Conservation (phyloP, 495 filamentous ascomycete genomes). For the Penicillium alfredii region DNA sequence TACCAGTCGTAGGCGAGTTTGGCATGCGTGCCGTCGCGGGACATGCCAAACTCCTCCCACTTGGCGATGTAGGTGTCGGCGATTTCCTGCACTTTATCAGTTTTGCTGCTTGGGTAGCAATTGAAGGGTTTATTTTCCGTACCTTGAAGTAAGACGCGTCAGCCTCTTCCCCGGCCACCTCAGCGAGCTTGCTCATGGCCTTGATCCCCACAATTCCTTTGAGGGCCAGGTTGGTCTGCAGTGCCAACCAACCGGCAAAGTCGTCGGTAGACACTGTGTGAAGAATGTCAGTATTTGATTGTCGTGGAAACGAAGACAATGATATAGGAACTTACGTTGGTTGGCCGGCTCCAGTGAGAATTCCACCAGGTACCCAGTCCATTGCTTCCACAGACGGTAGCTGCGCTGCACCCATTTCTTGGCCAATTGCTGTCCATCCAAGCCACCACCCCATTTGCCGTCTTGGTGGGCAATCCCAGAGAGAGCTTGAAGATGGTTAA, state of each 20-base stretch:
- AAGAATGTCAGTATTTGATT: background rate
- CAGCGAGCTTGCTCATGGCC: slow-evolving; percentile 83
- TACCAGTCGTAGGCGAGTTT: slow-evolving; percentile 94
- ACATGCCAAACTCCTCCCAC: slow-evolving; percentile 78
- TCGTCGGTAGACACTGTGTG: slow-evolving; percentile 74
- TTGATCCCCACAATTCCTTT: slow-evolving; percentile 94
- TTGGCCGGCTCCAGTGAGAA: slow-evolving; percentile 78
- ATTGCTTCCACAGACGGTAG: slow-evolving; percentile 84
- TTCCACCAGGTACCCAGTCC: slow-evolving; percentile 88
- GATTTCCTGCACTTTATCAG: slow-evolving; percentile 43
- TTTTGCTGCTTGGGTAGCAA: background rate
- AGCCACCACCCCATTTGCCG: slow-evolving; percentile 47
- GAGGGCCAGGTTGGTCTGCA: slow-evolving; percentile 88
- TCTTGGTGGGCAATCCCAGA: slow-evolving; percentile 45
- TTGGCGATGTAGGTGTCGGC: slow-evolving; percentile 71
- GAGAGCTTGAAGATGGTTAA: slow-evolving; percentile 35
- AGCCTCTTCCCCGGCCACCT: slow-evolving; percentile 56
- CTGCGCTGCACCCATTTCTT: slow-evolving; percentile 55
- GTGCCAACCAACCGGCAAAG: slow-evolving; percentile 87
- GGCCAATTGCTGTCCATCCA: slow-evolving; percentile 43
- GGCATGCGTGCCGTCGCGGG: slow-evolving; percentile 74
- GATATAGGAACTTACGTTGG: slow-evolving; percentile 63
- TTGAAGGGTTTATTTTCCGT: slow-evolving; percentile 1
- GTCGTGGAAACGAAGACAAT: background rate
- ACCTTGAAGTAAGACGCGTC: slow-evolving; percentile 65